Evolutionary conservation across 306 rosid genomes (phyloP), one percentile per base, ranked within the genome.

Genomic region (Prinsepia uniflora): DNA sequence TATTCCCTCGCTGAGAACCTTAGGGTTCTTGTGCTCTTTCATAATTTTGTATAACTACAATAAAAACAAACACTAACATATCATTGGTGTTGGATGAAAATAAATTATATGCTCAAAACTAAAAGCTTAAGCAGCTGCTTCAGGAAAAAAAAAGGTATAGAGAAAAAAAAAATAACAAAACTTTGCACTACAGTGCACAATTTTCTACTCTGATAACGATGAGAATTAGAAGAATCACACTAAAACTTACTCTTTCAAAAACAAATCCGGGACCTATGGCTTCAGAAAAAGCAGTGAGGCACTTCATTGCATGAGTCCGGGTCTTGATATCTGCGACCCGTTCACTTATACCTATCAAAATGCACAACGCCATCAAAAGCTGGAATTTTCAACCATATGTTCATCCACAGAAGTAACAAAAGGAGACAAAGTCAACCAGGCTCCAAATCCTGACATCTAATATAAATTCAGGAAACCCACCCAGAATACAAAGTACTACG

Each of bases 261-360:
- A 95, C 65, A 83, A 95, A 91, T 41, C 97, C 99, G n/a, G 97
- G 99, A 71, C 96, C 96, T 69, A 88, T 86, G 57, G 99, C 99
- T 86, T 95, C 99, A 73, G 77, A 87, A 46, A 95, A 86, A 49
- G 87, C 68, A 77, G 96, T 87, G 42, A 95, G 97, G 86, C 99
- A 95, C 81, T 95, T 95, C 90, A 86, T 91, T 56, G 96, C 96
- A 81, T 82, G 87, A 53, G 80, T 84, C 48, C 97, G 96, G 46
- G 99, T 95, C 90, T 95, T 95, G 64, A 95, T 91, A 90, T 95
- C 99, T 52, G 99, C 99, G 24, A 95, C 99, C 40, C 99, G 91
- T 78, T 95, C 99, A 64, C 96, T 85, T 75, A 91, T 80, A 69
- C 99, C 99, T 95, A 77, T 72, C 65, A 79, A 56, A 43, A 8